Evolutionary conservation across 2,329 filamentous ascomycete species (phyloP), one percentile per base, ranked within the genome.

Genomic region (Beauveria varroae): DNA sequence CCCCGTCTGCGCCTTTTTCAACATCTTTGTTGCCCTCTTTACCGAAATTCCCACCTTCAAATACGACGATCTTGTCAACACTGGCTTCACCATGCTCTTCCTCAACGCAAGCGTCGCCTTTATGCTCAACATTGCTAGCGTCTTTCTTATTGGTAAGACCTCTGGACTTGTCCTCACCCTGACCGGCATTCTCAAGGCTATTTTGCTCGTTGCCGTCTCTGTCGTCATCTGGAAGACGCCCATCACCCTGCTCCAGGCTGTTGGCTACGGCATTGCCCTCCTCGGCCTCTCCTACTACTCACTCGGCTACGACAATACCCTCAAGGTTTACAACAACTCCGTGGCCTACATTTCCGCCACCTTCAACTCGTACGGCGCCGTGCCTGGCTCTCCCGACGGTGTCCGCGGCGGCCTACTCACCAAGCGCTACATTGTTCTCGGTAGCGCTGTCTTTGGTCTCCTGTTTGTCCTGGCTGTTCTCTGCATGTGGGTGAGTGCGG

Each of bases 101-200:
- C 77, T 85, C 65, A 95, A 95, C 73, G 91, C 89, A n/a, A 74
- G 84, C 64, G 81, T 93, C 61, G 91, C 91, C 1, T 95, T 95
- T 75, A 71, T 90, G 67, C 79, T 95, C 66, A 96, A 95, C 74
- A 83, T 95, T 40, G 89, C 89, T 46, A 90, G 91, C 65, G 90
- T 95, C n/a, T 91, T 92, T 77, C 72, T 96, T 75, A 96, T 96
- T 69, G 90, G 91, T 72, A 92, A 90, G 76, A 96, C 91, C 8
- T 96, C 91, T 2, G 89, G 89, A 61, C 84, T 96, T 57, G 90
- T 93, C 68, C 88, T 96, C 77, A 92, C 90, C 40, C 84, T 96
- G 26, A 92, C 87, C 63, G 90, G 91, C 72, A 91, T 96, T 65
- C 84, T 95, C 69, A 96, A 96, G 77, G 90, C 92, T 74, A 93